Percentiles rank a stretch among this genome's conserved stretches.
Conservation (phyloP, 345 rosid genomes). For the Fremontodendron californicum region DNA sequence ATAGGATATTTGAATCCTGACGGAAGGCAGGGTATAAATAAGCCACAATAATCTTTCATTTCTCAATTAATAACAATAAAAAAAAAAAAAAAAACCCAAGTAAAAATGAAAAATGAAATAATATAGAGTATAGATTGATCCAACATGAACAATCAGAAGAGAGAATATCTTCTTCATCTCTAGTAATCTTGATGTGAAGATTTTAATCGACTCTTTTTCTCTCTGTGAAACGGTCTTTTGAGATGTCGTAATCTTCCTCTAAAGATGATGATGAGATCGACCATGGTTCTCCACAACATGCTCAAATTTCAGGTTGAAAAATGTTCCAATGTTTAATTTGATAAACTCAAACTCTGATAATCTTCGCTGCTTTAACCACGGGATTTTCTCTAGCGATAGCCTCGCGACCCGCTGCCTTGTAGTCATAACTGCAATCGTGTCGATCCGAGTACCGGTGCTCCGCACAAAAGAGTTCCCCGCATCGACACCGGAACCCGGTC, state of each 20-base stretch:
- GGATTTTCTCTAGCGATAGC: slow-evolving; percentile 89
- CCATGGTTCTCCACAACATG: slow-evolving; percentile 1
- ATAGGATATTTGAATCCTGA: not conserved
- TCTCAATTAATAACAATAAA: not conserved
- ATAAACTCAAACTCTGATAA: slow-evolving; percentile 58
- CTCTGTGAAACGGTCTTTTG: not conserved
- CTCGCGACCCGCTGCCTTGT: slow-evolving; percentile 80
- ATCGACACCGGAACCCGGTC: no score
- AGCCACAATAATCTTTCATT: slow-evolving; percentile 34
- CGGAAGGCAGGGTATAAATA: slow-evolving; percentile 13
- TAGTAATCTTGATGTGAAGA: slow-evolving; percentile 1
- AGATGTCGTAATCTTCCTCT: not conserved
- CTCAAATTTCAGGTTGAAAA: not conserved
- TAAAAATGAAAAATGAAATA: slow-evolving; percentile 8
- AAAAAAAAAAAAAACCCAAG: not conserved
- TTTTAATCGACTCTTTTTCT: not conserved
- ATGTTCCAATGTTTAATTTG: not conserved
- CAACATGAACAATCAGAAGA: slow-evolving; percentile 19
- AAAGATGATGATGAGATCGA: not conserved
- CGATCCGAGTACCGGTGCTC: slow-evolving; percentile 93
- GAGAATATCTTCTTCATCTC: slow-evolving; percentile 8
- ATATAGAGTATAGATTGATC: slow-evolving; percentile 27
- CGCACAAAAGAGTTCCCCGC: slow-evolving; percentile 85
- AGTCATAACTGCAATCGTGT: no score
- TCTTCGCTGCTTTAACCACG: slow-evolving; percentile 98